phyloP scores from a whole-genome alignment of 73 alveolate genomes.

The Loxodes magnus region DNA sequence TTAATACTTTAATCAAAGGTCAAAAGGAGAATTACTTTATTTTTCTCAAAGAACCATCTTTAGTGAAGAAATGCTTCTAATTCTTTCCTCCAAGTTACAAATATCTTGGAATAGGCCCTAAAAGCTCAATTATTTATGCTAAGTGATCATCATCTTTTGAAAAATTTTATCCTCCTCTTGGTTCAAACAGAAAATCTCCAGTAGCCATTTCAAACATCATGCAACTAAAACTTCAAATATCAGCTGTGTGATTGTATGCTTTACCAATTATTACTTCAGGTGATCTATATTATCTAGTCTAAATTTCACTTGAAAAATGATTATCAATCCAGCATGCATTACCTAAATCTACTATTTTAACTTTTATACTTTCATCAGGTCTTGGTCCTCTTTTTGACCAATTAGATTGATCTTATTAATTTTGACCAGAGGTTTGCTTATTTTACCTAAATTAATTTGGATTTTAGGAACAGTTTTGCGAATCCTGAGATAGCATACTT shows the following conservation, averaged over 20 bases:
- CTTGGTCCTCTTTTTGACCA: background rate
- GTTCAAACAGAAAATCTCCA: slow-evolving; percentile 93
- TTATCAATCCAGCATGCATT: slow-evolving; percentile 85
- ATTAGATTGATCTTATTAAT: background rate
- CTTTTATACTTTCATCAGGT: background rate
- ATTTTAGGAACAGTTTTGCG: background rate
- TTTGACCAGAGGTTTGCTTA: slow-evolving; percentile 5
- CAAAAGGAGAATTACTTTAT: no score
- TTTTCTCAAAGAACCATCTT: no score
- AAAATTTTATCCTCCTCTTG: slow-evolving; percentile 52
- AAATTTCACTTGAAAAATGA: slow-evolving; percentile 79
- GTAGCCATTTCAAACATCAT: slow-evolving; percentile 87
- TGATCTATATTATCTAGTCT: slow-evolving; percentile 70
- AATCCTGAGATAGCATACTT: background rate
- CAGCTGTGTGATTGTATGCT: slow-evolving; percentile 76
- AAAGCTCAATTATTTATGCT: slow-evolving; percentile 57
- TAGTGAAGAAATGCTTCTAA: no score
- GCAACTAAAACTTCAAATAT: slow-evolving; percentile 92
- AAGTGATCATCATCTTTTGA: slow-evolving; percentile 62
- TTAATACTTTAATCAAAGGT: no score
- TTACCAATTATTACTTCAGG: slow-evolving; percentile 73
- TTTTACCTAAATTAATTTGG: no score
- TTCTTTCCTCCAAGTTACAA: no score
- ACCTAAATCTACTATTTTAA: slow-evolving; percentile 82
- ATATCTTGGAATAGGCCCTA: slow-evolving; percentile 74